Evolutionary conservation across 805 yeast species (phyloP).

Genomic region (Metschnikowia shivogae): DNA sequence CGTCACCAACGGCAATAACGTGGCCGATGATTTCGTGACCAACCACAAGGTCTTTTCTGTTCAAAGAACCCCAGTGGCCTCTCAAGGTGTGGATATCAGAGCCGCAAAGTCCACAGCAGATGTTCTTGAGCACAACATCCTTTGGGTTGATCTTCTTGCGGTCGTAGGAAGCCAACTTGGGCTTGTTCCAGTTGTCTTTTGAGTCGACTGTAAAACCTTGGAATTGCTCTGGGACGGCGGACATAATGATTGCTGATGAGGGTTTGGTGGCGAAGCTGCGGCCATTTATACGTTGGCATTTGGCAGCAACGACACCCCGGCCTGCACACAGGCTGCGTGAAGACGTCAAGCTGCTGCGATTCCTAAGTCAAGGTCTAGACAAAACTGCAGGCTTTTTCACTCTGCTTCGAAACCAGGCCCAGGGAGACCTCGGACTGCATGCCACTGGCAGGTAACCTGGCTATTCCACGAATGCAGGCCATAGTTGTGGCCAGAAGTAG

Average conservation of each 20-base stretch:
- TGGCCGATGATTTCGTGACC: slow-evolving; percentile 68
- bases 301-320: not conserved
- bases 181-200: slow-evolving; percentile 51
- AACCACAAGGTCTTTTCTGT: slow-evolving; percentile 37
- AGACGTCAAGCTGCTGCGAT: not conserved
- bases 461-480: too few species aligned
- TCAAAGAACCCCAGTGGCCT: slow-evolving; percentile 17
- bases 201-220: slow-evolving; percentile 56
- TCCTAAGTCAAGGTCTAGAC: not conserved
- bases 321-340: slow-evolving; percentile 1
- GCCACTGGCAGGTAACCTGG: too few species aligned
- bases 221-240: slow-evolving; percentile 46
- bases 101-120: slow-evolving; percentile 20
- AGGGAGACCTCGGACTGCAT: too few species aligned
- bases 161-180: slow-evolving; percentile 46
- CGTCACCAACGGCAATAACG: slow-evolving; percentile 29
- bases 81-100: slow-evolving; percentile 16
- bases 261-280: not conserved
- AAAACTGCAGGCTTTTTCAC: too few species aligned
- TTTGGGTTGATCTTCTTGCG: slow-evolving; percentile 38
- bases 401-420: too few species aligned
- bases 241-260: slow-evolving; percentile 2
- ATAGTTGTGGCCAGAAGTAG: too few species aligned
- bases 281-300: not conserved
- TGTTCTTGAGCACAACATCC: slow-evolving; percentile 27